Evolutionary conservation across 1,139 yeast genomes (phyloP), one percentile per base, ranked within the genome.

Genomic region (Schwanniomyces etchellsii): DNA sequence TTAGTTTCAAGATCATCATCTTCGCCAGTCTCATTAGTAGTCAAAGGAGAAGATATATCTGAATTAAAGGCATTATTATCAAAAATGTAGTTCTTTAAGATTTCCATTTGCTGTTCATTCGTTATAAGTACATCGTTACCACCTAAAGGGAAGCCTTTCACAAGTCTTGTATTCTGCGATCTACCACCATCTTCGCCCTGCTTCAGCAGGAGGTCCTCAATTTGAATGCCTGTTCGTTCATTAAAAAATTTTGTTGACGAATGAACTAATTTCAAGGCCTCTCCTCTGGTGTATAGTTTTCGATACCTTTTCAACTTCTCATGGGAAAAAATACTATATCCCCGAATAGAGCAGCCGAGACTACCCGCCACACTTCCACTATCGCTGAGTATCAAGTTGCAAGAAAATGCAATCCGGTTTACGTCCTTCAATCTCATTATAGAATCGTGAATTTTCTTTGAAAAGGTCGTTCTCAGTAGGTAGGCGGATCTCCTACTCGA

Each of bases 261-360:
- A 31, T 69, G 67, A 0, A 80, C 91, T 23, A 74, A 65, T 38
- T 68, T 64, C 31, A 77, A 61, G 4, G 26, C 43, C 17, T 74
- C 80, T 3, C 70, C 74, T 29, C 68, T 63, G 24, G 74, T 74
- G 48, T 74, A 77, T 13, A 81, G 39, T 33, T 48, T 47, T 29
- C 55, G 43, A 13, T 46, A 48, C 31, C 66, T 60, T 17, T 66
- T 60, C 1, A 74, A 49, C 28, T 61, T 65, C 37, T 79, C 81
- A 32, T 72, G 75, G 11, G 69, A 60, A 40, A 70, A 73, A n/a
- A 83, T 61, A 0, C 81, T 58, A 45, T 78, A 83, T 0, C 95
- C 96, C 43, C 73, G 75, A 1, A 88, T 64, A 0, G 86, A 81
- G 30, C 91, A 71, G 0, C 70, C 66, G 11, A 86, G 40, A 1